Evolutionary conservation across 2,329 filamentous ascomycete species (phyloP).

Genomic region (Davidsoniella eucalypti): DNA sequence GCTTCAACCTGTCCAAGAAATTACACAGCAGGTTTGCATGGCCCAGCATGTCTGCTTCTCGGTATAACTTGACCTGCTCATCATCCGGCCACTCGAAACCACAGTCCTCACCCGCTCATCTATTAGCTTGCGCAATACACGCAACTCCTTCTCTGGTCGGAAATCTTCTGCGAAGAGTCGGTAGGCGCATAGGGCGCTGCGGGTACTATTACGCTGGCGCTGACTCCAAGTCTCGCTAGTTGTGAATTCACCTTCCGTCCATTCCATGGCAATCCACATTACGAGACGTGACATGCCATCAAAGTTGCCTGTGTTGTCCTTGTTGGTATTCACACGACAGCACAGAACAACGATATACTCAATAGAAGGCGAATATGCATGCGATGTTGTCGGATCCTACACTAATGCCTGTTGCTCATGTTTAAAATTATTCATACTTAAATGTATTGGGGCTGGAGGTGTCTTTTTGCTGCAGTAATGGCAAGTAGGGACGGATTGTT

Average conservation of each 20-base stretch:
- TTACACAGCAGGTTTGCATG: slow-evolving; percentile 6
- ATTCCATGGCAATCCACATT: slow-evolving; percentile 39
- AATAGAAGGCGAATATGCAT: too few relatives aligned
- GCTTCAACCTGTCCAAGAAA: slow-evolving; percentile 2
- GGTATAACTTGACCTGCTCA: slow-evolving; percentile 21
- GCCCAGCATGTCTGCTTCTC: slow-evolving; percentile 9
- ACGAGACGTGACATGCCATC: slow-evolving; percentile 40
- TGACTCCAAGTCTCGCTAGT: background rate
- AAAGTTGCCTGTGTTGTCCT: slow-evolving; percentile 28
- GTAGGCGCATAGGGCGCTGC: slow-evolving; percentile 28
- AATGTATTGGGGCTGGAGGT: too few relatives aligned
- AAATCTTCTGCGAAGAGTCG: slow-evolving; percentile 30
- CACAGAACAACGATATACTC: too few relatives aligned
- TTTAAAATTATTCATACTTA: too few relatives aligned
- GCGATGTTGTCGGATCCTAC: too few relatives aligned
- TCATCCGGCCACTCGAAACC: slow-evolving; percentile 24
- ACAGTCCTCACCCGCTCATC: slow-evolving; percentile 17
- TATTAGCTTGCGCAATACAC: slow-evolving; percentile 18
- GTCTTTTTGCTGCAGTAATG: too few relatives aligned
- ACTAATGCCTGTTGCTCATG: too few relatives aligned
- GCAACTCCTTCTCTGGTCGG: slow-evolving; percentile 20
- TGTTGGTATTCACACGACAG: too few relatives aligned
- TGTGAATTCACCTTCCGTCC: slow-evolving; percentile 21
- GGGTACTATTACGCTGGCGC: slow-evolving; percentile 21
- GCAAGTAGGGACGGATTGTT: too few relatives aligned